Conservation (phyloP, 2,329 filamentous ascomycete genomes). For the Arthrobotrys iridis region DNA sequence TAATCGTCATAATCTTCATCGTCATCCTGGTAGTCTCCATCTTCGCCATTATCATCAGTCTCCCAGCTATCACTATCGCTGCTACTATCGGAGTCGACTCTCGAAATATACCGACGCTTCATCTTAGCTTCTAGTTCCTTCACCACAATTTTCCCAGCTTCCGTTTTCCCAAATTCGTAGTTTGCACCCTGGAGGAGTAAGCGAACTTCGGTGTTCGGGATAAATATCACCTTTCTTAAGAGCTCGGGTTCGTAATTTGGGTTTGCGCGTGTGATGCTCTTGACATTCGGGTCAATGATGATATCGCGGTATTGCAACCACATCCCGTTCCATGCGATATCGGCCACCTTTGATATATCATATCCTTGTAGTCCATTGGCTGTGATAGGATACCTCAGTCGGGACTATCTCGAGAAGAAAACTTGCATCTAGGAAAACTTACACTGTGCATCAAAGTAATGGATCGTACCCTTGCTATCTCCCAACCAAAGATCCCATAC, state of each 20-base stretch:
- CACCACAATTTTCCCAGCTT: not conserved
- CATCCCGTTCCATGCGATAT: constrained; percentile 55
- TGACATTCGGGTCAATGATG: constrained; percentile 12
- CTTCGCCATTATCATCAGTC: constrained; percentile 27
- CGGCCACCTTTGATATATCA: not conserved
- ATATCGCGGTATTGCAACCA: constrained; percentile 57
- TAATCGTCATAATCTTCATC: constrained; percentile 28
- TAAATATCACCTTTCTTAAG: constrained; percentile 44
- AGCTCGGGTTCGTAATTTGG: constrained; percentile 40
- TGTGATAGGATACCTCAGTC: constrained; percentile 2
- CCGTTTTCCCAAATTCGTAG: constrained; percentile 29
- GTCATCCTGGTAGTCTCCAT: constrained; percentile 49
- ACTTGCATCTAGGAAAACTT: not conserved
- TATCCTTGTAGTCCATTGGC: constrained; percentile 20
- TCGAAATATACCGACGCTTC: constrained; percentile 32
- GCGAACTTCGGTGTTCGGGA: constrained; percentile 54
- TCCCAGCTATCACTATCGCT: constrained; percentile 38
- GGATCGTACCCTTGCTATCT: constrained; percentile 5
- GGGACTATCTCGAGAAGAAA: too few species aligned
- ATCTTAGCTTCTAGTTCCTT: constrained; percentile 5
- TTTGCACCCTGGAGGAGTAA: constrained; percentile 53
- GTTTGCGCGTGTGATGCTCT: constrained; percentile 20
- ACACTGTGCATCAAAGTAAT: constrained; percentile 4
- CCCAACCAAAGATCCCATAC: constrained; percentile 50
- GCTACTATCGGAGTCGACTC: constrained; percentile 18